These are phyloP conservation scores for Verticillium tricorpus DNA, from an alignment of 2,329 filamentous ascomycete species.

Conservation along the genomic window DNA sequence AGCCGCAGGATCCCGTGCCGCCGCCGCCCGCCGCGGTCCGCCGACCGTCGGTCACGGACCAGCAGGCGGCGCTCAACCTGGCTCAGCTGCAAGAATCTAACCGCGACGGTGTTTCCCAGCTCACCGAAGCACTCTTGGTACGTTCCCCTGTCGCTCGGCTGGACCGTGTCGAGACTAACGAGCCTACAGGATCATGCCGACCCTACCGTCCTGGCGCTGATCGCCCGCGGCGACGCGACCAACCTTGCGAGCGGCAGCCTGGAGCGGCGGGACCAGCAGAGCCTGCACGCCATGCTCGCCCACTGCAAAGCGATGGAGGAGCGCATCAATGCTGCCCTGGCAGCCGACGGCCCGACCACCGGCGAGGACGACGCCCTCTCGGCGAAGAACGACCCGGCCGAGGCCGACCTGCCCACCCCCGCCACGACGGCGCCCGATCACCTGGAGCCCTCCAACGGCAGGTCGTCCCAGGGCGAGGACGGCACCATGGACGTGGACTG, in stretches of 20 bases:
- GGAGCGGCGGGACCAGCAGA: constrained; percentile 33
- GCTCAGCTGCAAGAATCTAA: constrained; percentile 49
- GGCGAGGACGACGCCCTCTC: not conserved
- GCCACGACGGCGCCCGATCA: constrained; percentile 21
- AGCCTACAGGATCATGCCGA: constrained; percentile 37
- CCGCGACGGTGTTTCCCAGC: constrained; percentile 44
- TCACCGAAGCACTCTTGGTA: constrained; percentile 60
- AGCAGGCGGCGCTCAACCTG: constrained; percentile 63
- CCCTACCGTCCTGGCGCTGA: constrained; percentile 38
- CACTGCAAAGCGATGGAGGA: constrained; percentile 40
- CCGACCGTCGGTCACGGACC: constrained; percentile 50
- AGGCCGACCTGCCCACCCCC: constrained; percentile 12
- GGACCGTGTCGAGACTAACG: constrained; percentile 10
- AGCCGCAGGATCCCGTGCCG: constrained; percentile 9
- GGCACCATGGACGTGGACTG: constrained; percentile 35
- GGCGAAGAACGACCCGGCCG: constrained; percentile 9
- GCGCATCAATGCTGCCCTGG: constrained; percentile 27
- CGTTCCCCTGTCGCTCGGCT: constrained; percentile 25
- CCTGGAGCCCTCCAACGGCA: constrained; percentile 15
- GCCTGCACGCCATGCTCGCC: constrained; percentile 43
- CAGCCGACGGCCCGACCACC: not conserved
- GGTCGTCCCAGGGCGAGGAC: constrained; percentile 27
- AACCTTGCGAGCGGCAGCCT: constrained; percentile 37
- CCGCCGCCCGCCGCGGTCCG: constrained; percentile 25
- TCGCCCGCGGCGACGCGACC: constrained; percentile 41